Conservation (phyloP, 495 filamentous ascomycete species). For the Articulospora tetracladia region DNA sequence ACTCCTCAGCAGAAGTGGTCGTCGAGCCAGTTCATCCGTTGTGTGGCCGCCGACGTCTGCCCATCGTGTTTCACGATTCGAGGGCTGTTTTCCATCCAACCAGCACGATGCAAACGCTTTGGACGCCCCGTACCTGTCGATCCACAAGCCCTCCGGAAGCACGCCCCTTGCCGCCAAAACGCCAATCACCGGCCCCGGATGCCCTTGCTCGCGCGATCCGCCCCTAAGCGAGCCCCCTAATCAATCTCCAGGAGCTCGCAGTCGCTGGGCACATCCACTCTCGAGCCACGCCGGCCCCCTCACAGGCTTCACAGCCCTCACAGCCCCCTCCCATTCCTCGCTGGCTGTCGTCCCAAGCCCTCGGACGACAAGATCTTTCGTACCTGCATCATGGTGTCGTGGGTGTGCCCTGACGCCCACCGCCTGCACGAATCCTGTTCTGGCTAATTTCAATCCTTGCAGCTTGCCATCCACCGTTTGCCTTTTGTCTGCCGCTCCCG, state of each 20-base stretch:
- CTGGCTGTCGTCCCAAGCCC: background rate
- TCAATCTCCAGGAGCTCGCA: constrained; percentile 1
- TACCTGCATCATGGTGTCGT: constrained; percentile 5
- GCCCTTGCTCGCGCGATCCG: background rate
- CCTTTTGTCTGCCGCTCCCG: constrained; percentile 10
- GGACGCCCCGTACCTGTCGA: constrained; percentile 4
- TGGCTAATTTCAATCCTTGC: constrained; percentile 10
- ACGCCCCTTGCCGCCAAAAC: background rate
- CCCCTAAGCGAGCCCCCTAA: constrained; percentile 4
- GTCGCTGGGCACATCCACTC: background rate
- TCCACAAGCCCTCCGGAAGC: background rate
- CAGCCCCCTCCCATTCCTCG: background rate
- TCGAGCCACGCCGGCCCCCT: background rate
- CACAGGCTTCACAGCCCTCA: background rate
- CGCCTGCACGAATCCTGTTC: constrained; percentile 8
- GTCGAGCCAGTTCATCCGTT: background rate
- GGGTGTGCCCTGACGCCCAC: background rate
- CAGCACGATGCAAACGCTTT: background rate
- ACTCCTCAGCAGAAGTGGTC: background rate
- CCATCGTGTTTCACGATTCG: constrained; percentile 2
- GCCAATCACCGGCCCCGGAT: background rate
- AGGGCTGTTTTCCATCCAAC: background rate
- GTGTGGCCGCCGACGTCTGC: background rate
- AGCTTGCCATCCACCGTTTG: constrained; percentile 2
- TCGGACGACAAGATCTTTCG: background rate